These are phyloP conservation scores for Flaveria bidentis DNA, from an alignment of 129 eudicot genomes.

Conservation along the genomic window DNA sequence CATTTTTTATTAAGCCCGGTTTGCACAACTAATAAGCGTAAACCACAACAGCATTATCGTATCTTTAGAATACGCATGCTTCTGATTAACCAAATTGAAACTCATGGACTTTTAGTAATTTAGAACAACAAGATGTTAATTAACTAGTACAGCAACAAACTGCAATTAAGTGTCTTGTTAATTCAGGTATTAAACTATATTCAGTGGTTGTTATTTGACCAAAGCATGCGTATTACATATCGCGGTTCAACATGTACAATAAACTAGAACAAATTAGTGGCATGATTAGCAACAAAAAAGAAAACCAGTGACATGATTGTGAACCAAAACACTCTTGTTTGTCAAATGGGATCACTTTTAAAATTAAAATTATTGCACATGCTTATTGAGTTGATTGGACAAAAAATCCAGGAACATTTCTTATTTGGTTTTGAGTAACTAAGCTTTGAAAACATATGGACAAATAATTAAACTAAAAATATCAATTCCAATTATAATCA, in stretches of 20 bases:
- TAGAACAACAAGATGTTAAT: neutral
- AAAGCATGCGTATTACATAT: neutral
- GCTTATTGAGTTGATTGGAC: slow-evolving; percentile 5
- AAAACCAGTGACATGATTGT: neutral
- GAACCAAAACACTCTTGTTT: neutral
- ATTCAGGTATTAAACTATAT: neutral
- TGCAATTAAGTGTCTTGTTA: neutral
- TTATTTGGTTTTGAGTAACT: neutral
- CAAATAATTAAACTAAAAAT: neutral
- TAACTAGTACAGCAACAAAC: neutral
- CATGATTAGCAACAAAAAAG: neutral
- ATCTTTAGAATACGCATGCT: too few species aligned
- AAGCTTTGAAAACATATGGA: neutral
- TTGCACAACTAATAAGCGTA: too few species aligned
- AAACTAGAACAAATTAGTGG: neutral
- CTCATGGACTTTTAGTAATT: neutral
- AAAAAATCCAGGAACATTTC: neutral
- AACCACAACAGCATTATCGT: too few species aligned
- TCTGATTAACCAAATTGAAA: neutral
- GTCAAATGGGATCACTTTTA: neutral
- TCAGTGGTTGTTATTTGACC: neutral
- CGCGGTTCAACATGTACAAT: neutral
- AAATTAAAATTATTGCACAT: slow-evolving; percentile 8
- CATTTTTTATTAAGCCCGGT: too few species aligned
- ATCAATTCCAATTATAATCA: slow-evolving; percentile 2